These are phyloP conservation scores for Xylaria intraflava DNA, from an alignment of 495 filamentous ascomycete species.

Conservation along the genomic window DNA sequence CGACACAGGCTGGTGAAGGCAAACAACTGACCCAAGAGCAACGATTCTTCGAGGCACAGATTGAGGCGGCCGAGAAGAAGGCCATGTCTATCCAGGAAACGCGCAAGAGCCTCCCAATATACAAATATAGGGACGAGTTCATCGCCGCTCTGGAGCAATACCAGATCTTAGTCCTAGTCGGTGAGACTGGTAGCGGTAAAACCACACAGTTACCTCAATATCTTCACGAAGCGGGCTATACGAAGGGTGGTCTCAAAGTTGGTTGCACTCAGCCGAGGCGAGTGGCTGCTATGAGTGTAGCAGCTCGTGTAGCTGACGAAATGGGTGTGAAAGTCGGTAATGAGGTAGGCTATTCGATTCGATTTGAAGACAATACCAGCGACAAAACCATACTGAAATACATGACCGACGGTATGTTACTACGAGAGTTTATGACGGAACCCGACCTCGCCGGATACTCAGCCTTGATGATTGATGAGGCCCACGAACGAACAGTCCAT, in stretches of 20 bases:
- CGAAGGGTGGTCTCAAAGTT: constrained; percentile 62
- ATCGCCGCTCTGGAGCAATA: constrained; percentile 66
- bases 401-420: constrained; percentile 97
- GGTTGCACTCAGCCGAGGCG: constrained; percentile 86
- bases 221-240: constrained; percentile 86
- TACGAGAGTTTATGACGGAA: constrained; percentile 86
- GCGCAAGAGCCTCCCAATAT: constrained; percentile 85
- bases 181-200: constrained; percentile 85
- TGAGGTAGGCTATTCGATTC: constrained; percentile 91
- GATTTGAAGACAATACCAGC: constrained; percentile 89
- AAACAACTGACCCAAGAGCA: constrained; percentile 68
- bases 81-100: constrained; percentile 82
- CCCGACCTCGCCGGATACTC: constrained; percentile 81
- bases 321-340: constrained; percentile 86
- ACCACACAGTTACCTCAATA: constrained; percentile 88
- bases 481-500: constrained; percentile 86
- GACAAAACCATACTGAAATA: constrained; percentile 94
- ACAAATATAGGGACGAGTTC: constrained; percentile 67
- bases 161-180: constrained; percentile 77
- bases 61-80: constrained; percentile 83
- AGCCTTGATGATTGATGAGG: constrained; percentile 93
- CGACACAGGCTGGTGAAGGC: constrained; percentile 59
- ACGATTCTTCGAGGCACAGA: constrained; percentile 64
- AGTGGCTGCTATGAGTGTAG: constrained; percentile 95
- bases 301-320: constrained; percentile 89